A percentile compares a stretch with the other conserved stretches of the same genome.
phyloP scores from a whole-genome alignment of 106 monocot species.

The Dendrobium chrysotoxum region DNA sequence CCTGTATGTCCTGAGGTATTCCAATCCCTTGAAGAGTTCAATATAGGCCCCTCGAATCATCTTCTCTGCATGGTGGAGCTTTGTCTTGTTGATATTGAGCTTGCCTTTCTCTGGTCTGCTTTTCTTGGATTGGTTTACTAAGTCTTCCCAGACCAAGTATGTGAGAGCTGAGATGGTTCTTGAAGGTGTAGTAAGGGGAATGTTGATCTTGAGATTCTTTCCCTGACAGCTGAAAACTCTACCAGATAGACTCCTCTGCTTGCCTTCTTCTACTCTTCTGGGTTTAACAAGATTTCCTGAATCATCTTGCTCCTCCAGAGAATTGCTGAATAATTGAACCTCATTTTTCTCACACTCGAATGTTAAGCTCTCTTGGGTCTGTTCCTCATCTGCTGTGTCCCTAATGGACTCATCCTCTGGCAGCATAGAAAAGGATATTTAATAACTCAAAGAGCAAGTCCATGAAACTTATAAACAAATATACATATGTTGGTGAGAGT shows the following conservation, averaged over 20 bases:
- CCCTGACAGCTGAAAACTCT: constrained; percentile 57
- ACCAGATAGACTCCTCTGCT: constrained; percentile 56
- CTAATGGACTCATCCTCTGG: constrained; percentile 58
- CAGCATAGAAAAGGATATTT: neutral
- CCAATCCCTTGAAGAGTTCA: constrained; percentile 86
- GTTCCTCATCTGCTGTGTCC: constrained; percentile 26
- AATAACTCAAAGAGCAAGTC: too few species aligned
- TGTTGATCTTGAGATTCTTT: constrained; percentile 78
- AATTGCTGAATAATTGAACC: constrained; percentile 21
- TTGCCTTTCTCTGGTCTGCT: constrained; percentile 33
- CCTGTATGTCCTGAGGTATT: constrained; percentile 77
- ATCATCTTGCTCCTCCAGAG: constrained; percentile 17
- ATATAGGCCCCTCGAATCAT: constrained; percentile 90
- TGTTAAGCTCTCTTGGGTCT: constrained; percentile 21
- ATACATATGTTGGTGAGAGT: too few species aligned
- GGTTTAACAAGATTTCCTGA: constrained; percentile 12
- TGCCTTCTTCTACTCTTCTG: constrained; percentile 25
- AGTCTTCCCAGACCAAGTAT: constrained; percentile 56
- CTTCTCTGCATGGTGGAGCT: constrained; percentile 83
- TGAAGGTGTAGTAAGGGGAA: constrained; percentile 80
- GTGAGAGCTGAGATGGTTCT: constrained; percentile 81
- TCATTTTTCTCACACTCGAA: constrained; percentile 37
- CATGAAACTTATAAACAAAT: too few species aligned
- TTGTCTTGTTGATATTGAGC: constrained; percentile 66
- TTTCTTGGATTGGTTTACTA: constrained; percentile 47